phyloP scores from a whole-genome alignment of 2,329 filamentous ascomycete species.

The Chalara sp. region DNA sequence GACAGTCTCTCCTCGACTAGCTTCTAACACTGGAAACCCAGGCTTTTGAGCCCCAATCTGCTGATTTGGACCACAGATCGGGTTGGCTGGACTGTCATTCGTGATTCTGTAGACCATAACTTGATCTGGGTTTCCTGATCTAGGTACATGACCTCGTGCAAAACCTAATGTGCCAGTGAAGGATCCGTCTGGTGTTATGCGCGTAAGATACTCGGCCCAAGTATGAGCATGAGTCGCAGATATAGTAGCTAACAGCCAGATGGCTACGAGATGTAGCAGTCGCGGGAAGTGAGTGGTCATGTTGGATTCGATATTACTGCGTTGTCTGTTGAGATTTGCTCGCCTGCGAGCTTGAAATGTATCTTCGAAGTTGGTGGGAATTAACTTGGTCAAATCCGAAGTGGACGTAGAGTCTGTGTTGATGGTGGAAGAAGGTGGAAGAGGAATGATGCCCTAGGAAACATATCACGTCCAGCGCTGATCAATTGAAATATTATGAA shows the following conservation, averaged over 20 bases:
- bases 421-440: too few relatives aligned
- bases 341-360: too few relatives aligned
- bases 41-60: slow-evolving; percentile 33
- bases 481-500: too few relatives aligned
- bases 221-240: slow-evolving; percentile 50
- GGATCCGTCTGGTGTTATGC: slow-evolving; percentile 66
- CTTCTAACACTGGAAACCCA: slow-evolving; percentile 27
- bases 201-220: slow-evolving; percentile 74
- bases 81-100: slow-evolving; percentile 36
- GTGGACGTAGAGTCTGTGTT: too few relatives aligned
- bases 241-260: slow-evolving; percentile 9
- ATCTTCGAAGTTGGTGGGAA: too few relatives aligned
- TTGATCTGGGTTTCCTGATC: slow-evolving; percentile 51
- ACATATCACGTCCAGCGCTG: too few relatives aligned
- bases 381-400: too few relatives aligned
- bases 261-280: neutral
- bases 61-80: slow-evolving; percentile 60
- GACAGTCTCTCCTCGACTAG: slow-evolving; percentile 53
- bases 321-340: too few relatives aligned
- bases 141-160: slow-evolving; percentile 61
- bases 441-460: too few relatives aligned
- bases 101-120: slow-evolving; percentile 55
- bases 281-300: slow-evolving; percentile 2
- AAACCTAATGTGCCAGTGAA: slow-evolving; percentile 68
- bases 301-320: neutral